Evolutionary conservation across 768 basidiomycete genomes (phyloP).

Genomic region (Suillus subluteus): DNA sequence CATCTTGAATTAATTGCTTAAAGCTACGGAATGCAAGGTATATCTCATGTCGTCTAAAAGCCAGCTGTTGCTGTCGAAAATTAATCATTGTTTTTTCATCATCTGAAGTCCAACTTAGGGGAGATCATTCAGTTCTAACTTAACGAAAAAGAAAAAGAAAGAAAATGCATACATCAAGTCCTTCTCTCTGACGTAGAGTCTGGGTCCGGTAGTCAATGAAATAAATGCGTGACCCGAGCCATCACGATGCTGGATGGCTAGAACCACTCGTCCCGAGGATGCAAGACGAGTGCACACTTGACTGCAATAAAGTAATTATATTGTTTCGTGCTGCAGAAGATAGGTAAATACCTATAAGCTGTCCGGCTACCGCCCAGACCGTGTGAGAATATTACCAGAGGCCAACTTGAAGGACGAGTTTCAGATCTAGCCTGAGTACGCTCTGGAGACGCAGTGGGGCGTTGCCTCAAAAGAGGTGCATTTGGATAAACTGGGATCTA

Average conservation of each 20-base stretch:
- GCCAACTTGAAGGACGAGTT: slow-evolving; percentile 49
- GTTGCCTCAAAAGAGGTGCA: slow-evolving; percentile 52
- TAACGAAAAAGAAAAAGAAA: slow-evolving; percentile 1
- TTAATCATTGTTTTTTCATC: slow-evolving; percentile 38
- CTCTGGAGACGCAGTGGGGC: slow-evolving; percentile 20
- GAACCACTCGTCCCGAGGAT: slow-evolving; percentile 77
- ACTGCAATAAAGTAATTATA: slow-evolving; percentile 34
- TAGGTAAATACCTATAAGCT: slow-evolving; percentile 57
- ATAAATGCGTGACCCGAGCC: slow-evolving; percentile 66
- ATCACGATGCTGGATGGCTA: slow-evolving; percentile 84
- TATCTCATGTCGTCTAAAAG: slow-evolving; percentile 70
- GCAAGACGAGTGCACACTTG: slow-evolving; percentile 77
- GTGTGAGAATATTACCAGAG: slow-evolving; percentile 84
- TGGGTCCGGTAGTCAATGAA: slow-evolving; percentile 33
- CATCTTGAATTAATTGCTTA: slow-evolving; percentile 47
- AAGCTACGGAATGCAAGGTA: slow-evolving; percentile 67
- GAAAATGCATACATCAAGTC: slow-evolving; percentile 53
- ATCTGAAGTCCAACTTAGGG: slow-evolving; percentile 29
- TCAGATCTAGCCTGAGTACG: slow-evolving; percentile 10
- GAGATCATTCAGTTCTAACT: neutral
- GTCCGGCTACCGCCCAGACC: slow-evolving; percentile 77
- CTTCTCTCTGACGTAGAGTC: slow-evolving; percentile 58
- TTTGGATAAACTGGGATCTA: slow-evolving; percentile 63
- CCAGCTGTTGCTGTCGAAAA: slow-evolving; percentile 71
- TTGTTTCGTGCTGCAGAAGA: neutral